phyloP scores from a whole-genome alignment of 306 rosid genomes.

The Medicago ruthenica region DNA sequence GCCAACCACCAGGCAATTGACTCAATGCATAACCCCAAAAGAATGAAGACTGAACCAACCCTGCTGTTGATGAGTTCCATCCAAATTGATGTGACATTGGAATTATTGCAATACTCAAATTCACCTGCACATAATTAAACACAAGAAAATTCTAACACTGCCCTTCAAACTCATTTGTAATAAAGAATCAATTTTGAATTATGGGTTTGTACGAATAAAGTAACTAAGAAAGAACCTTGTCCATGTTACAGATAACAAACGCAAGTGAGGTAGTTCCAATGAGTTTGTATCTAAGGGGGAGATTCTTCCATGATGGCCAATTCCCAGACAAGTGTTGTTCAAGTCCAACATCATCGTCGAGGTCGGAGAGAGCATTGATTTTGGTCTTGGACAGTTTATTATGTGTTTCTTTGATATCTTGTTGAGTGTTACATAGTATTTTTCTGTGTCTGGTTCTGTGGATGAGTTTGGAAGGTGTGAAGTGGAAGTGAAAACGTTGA shows the following conservation, averaged over 20 bases:
- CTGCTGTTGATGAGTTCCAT: constrained; percentile 92
- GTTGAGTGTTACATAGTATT: constrained; percentile 43
- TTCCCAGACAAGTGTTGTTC: constrained; percentile 31
- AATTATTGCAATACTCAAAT: constrained; percentile 92
- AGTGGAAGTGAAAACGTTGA: constrained; percentile 51
- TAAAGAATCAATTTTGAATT: constrained; percentile 1
- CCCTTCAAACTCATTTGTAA: not conserved
- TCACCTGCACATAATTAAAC: constrained; percentile 70
- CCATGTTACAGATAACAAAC: constrained; percentile 96
- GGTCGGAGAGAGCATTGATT: constrained; percentile 49
- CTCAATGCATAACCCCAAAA: constrained; percentile 99
- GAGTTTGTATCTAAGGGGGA: constrained; percentile 85
- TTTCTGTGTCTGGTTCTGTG: constrained; percentile 52
- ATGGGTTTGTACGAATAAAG: not conserved
- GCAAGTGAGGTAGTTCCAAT: constrained; percentile 88
- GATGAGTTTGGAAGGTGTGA: constrained; percentile 44
- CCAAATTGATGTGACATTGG: constrained; percentile 97
- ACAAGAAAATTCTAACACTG: not conserved
- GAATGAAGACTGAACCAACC: constrained; percentile 98
- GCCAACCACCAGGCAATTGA: constrained; percentile 98
- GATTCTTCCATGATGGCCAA: constrained; percentile 95
- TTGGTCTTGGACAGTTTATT: constrained; percentile 39
- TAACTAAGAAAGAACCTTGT: constrained; percentile 61
- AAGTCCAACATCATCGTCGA: constrained; percentile 39
- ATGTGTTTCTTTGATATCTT: constrained; percentile 49